phyloP scores from a whole-genome alignment of 768 basidiomycete genomes.

The Lactarius hatsudake region DNA sequence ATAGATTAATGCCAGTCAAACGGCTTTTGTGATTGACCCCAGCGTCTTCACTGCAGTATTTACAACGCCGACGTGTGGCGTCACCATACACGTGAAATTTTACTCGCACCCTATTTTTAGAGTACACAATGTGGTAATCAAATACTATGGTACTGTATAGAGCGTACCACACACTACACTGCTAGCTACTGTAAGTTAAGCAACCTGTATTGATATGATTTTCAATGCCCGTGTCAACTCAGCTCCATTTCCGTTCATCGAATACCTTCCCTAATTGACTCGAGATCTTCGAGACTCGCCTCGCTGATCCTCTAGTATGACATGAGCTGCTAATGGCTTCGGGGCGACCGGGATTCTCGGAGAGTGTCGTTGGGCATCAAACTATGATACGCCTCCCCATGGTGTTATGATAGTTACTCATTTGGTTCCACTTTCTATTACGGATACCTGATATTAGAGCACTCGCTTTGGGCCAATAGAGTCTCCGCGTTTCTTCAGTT shows the following conservation, averaged over 20 bases:
- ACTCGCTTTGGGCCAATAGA: neutral
- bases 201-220: neutral
- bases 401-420: neutral
- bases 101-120: neutral
- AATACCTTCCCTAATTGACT: neutral
- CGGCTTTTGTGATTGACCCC: neutral
- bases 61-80: too few species aligned
- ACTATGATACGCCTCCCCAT: neutral
- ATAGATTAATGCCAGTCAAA: slow-evolving; percentile 27
- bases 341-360: neutral
- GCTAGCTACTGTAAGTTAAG: neutral
- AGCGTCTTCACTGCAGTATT: neutral
- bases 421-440: neutral
- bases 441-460: neutral
- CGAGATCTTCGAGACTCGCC: neutral
- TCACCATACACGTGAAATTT: neutral
- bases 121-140: neutral
- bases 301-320: neutral
- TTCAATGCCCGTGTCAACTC: neutral
- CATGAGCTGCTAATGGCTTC: neutral
- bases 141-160: neutral
- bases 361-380: neutral
- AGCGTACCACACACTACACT: too few species aligned
- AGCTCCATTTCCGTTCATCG: neutral
- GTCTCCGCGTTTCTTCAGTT: neutral